These are phyloP conservation scores for Aspergillus caelatus DNA, from an alignment of 2,329 filamentous ascomycete species.

Conservation along the genomic window DNA sequence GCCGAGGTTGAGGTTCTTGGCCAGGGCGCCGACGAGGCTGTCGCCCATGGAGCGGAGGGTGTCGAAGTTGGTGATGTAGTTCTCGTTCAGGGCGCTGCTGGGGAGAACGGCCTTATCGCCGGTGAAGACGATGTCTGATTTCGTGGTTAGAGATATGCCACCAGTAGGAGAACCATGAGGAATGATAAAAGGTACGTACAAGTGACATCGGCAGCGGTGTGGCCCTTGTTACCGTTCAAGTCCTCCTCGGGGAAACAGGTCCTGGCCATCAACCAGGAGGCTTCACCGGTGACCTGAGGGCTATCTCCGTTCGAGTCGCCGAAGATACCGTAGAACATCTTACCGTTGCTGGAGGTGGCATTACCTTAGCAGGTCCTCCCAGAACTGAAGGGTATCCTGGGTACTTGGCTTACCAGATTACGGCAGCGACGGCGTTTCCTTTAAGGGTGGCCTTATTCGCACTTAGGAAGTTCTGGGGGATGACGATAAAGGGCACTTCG, in stretches of 20 bases:
- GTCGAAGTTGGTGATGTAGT: conserved; percentile 33
- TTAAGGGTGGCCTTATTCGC: conserved; percentile 21
- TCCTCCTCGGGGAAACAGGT: conserved; percentile 35
- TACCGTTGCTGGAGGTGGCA: conserved; percentile 26
- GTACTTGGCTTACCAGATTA: conserved; percentile 28
- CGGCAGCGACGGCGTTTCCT: conserved; percentile 33
- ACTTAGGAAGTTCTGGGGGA: conserved; percentile 30
- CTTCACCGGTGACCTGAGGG: conserved; percentile 36
- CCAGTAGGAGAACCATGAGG: no score
- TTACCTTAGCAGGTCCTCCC: background rate
- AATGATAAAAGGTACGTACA: conserved; percentile 22
- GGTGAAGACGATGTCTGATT: conserved; percentile 34
- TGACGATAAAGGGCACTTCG: conserved; percentile 36
- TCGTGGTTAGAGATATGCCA: background rate
- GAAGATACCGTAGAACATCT: conserved; percentile 39
- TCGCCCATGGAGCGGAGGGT: conserved; percentile 33
- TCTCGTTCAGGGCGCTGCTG: conserved; percentile 25
- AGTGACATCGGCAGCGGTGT: conserved; percentile 31
- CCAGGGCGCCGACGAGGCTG: conserved; percentile 25
- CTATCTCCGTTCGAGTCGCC: conserved; percentile 33
- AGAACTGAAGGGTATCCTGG: background rate
- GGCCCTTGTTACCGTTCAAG: conserved; percentile 30
- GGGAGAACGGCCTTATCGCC: conserved; percentile 30
- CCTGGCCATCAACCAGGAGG: conserved; percentile 38
- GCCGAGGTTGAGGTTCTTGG: conserved; percentile 22